These are phyloP conservation scores for Dryadomyces quercus-mongolicae DNA, from an alignment of 2,329 filamentous ascomycete genomes.

Conservation along the genomic window DNA sequence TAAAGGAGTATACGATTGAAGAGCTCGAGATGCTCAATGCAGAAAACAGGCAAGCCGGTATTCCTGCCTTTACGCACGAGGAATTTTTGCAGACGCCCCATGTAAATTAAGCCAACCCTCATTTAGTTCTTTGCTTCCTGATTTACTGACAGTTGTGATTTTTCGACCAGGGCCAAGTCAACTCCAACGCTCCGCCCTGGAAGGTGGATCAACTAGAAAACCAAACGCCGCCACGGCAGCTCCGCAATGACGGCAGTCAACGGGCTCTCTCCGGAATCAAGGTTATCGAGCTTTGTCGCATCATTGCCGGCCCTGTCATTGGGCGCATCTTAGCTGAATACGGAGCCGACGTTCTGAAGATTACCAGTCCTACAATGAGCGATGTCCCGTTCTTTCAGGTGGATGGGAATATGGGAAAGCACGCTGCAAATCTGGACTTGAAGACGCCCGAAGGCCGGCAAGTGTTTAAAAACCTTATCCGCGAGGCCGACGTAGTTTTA, in stretches of 20 bases:
- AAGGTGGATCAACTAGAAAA: conserved; percentile 31
- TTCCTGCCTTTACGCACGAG: conserved; percentile 29
- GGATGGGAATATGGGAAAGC: conserved; percentile 33
- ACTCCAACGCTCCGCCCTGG: conserved; percentile 30
- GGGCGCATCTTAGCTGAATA: conserved; percentile 28
- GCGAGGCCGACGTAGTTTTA: conserved; percentile 39
- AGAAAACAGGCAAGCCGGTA: conserved; percentile 28
- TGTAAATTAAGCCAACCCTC: not conserved
- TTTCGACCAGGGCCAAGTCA: conserved; percentile 22
- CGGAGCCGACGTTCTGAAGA: conserved; percentile 32
- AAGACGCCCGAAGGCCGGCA: conserved; percentile 33
- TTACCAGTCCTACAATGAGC: conserved; percentile 28
- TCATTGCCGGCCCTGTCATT: conserved; percentile 35
- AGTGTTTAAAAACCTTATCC: conserved; percentile 32
- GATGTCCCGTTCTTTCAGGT: conserved; percentile 28
- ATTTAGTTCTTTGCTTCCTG: not conserved
- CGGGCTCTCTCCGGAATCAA: conserved; percentile 30
- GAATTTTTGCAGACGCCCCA: conserved; percentile 28
- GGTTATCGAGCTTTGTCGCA: conserved; percentile 35
- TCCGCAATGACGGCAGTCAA: conserved; percentile 9
- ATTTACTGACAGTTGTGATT: not conserved
- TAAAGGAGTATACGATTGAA: conserved; percentile 20
- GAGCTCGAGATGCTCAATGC: conserved; percentile 29
- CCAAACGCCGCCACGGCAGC: conserved; percentile 12
- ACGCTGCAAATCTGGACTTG: conserved; percentile 33